Evolutionary conservation across 164 flowering plant genomes (phyloP).

Genomic region (Magnolia officinalis): DNA sequence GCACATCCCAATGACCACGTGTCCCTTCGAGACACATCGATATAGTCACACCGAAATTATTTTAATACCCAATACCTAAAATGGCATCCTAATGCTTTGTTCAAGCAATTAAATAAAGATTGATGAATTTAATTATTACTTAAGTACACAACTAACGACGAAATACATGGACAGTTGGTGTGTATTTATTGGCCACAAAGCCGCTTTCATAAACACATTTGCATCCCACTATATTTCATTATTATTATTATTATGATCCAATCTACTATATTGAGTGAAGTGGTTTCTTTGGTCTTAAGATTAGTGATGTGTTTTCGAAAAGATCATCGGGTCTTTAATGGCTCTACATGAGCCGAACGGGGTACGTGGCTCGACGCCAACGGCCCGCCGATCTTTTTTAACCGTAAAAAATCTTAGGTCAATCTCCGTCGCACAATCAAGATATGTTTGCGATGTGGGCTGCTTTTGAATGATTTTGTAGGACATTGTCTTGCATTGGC

Average conservation of each 20-base stretch:
- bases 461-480: neutral
- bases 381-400: neutral
- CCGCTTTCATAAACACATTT: conserved; percentile 39
- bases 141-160: neutral
- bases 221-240: conserved; percentile 32
- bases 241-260: neutral
- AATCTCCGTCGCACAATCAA: neutral
- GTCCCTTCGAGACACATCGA: neutral
- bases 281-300: conserved; percentile 16
- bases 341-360: neutral
- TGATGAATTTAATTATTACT: neutral
- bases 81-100: neutral
- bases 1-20: neutral
- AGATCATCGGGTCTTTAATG: conserved; percentile 8
- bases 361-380: neutral
- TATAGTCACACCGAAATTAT: neutral
- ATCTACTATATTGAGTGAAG: conserved; percentile 1
- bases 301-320: conserved; percentile 2
- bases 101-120: neutral
- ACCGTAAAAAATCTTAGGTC: neutral
- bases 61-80: neutral
- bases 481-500: conserved; percentile 36
- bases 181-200: conserved; percentile 25
- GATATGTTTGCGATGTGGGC: neutral
- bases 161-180: conserved; percentile 26